Evolutionary conservation across 2,329 filamentous ascomycete species (phyloP), one percentile per base, ranked within the genome.

Genomic region (Alternaria atra): DNA sequence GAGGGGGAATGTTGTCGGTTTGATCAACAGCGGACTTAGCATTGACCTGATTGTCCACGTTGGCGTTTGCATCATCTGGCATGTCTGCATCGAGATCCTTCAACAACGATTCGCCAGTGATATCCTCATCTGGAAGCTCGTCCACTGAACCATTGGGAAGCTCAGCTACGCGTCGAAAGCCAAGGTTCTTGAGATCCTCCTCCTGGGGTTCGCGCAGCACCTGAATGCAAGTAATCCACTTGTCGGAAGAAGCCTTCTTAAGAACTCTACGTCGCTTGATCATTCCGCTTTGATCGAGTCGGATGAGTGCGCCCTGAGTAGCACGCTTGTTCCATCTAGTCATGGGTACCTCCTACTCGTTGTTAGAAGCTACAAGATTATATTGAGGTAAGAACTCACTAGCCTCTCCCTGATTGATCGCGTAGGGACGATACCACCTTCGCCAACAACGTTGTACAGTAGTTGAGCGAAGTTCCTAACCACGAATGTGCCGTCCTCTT

Each of bases 341-440:
- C 42, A 75, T 69, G 2, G 73, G 65, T 23, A 77, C 71, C 20
- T 71, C 72, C 75, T 78, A 52, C 7, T 29, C 13, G 6, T 15
- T 30, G 42, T 77, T 56, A 77, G 67, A 25, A 39, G 29, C n/a
- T 27, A n/a, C 4, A 12, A n/a, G 3, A 34, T 13, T 10, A 20
- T 5, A 42, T 25, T 4, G n/a, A 27, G 5, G 1, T 27, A 7
- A 6, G 64, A 59, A 25, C 77, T 79, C 70, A 77, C 79, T 51
- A 89, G 72, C 27, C 79, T 80, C 29, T 76, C 77, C 55, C 85
- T 84, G 10, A 89, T 75, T 60, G 88, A 85, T 52, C 80, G 78
- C 13, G 84, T 80, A 2, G 83, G 79, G 43, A 88, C 82, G 34
- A 87, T 78, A n/a, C 80, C 76, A 34, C 81, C 79, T 34, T 85